Base-by-base conservation (phyloP, 805 yeast species). In the Teunomyces pallodes region DNA sequence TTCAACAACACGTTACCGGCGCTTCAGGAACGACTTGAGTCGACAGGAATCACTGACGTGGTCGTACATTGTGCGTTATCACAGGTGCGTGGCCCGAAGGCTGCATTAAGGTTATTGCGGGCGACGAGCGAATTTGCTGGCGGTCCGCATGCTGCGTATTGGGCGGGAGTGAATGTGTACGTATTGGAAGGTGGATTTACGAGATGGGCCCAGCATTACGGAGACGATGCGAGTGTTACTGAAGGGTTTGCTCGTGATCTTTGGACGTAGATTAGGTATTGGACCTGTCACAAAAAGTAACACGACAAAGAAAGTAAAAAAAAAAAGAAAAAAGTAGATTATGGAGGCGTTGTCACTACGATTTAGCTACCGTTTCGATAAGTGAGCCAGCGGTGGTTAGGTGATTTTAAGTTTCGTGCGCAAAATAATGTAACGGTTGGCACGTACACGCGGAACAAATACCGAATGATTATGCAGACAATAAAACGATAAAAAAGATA, bases 51-150 rank as follows among this genome's bases (percentile, higher is more conserved):
- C 5, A 69, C 74, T 38, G 82, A 79, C 46, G 80, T 90, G 0
- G 86, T 94, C 0, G 94, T 92, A 69, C 97, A 94, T 64, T 92
- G 99, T 65, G 90, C 91, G 27, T 74, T 87, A 28, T 85, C 95
- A 3, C 98, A 94, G 65, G 95, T 86, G 50, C 73, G 99, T 45
- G 98, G 98, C 0, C 98, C 98, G 0, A 73, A 87, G 3, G 80
- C 96, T 3, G 90, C 97, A 0, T 68, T 83, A 66, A 73, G 72
- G 56, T 86, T 86, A 57, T 59, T 75, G 53, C 65, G 84, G 47
- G 72, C 74, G 53, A 67, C 78, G 10, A 63, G 66, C 39, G 74
- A 68, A 9, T 45, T 66, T 12, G 57, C 57, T 2, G 66, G 59
- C 17, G 57, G 59, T 3, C 58, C 60, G 16, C 45, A 56, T 7